These are phyloP conservation scores for Penicillium paradoxum DNA, from an alignment of 495 filamentous ascomycete genomes.

Conservation along the genomic window DNA sequence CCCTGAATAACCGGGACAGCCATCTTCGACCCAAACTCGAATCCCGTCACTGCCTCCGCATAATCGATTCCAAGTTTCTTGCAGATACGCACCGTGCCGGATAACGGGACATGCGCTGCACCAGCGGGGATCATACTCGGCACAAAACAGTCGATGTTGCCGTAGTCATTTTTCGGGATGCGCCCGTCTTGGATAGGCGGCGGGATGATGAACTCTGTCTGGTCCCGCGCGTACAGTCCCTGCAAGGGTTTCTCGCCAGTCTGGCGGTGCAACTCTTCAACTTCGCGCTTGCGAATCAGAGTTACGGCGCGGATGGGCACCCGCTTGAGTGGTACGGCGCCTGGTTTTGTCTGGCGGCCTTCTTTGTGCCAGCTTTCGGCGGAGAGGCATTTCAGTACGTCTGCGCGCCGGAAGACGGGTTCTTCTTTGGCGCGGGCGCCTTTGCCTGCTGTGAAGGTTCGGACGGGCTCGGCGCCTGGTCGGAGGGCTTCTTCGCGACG, in stretches of 20 bases:
- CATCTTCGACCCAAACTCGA: conserved; percentile 91
- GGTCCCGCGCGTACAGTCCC: conserved; percentile 75
- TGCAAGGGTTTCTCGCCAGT: conserved; percentile 82
- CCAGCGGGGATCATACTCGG: conserved; percentile 86
- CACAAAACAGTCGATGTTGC: conserved; percentile 95
- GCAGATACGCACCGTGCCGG: conserved; percentile 72
- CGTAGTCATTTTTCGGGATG: conserved; percentile 92
- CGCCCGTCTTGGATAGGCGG: conserved; percentile 80
- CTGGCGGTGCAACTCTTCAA: conserved; percentile 73
- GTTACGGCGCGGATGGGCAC: conserved; percentile 92
- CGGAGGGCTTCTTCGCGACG: conserved; percentile 86
- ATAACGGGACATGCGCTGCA: conserved; percentile 75
- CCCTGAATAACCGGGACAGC: conserved; percentile 89
- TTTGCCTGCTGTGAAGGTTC: conserved; percentile 65
- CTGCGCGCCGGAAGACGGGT: conserved; percentile 72
- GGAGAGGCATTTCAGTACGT: conserved; percentile 82
- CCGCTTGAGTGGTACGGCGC: conserved; percentile 71
- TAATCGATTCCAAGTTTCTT: conserved; percentile 81
- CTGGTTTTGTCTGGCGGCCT: conserved; percentile 67
- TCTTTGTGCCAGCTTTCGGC: conserved; percentile 98
- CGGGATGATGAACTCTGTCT: conserved; percentile 86
- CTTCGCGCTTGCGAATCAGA: conserved; percentile 78
- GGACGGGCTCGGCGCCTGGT: conserved; percentile 63
- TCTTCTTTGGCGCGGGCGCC: conserved; percentile 66
- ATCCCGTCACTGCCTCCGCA: conserved; percentile 92